Conservation (phyloP, 169 alveolate species). For the Plasmodium relictum region DNA sequence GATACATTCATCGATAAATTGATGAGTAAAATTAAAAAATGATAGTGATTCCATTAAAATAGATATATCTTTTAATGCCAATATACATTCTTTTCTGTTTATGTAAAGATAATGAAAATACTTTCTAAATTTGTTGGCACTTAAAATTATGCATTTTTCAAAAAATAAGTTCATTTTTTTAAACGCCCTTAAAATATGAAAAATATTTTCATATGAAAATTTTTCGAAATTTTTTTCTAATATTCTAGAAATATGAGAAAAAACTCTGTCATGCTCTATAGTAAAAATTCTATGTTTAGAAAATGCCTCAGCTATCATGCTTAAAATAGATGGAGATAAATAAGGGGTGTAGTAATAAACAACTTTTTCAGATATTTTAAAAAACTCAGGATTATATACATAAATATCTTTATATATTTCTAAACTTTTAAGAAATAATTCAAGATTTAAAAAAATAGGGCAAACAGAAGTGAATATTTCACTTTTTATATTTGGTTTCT, state of each 20-base stretch:
- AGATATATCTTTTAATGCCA: slow-evolving; percentile 79
- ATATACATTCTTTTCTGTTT: slow-evolving; percentile 26
- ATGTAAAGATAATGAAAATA: slow-evolving; percentile 46
- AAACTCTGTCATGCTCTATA: slow-evolving; percentile 66
- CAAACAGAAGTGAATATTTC: slow-evolving; percentile 1
- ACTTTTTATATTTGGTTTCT: neutral
- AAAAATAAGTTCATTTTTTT: slow-evolving; percentile 73
- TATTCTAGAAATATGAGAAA: slow-evolving; percentile 63
- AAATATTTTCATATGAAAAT: slow-evolving; percentile 58
- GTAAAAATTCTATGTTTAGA: slow-evolving; percentile 59
- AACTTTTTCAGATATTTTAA: slow-evolving; percentile 53
- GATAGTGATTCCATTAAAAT: slow-evolving; percentile 73
- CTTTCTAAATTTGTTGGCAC: slow-evolving; percentile 32
- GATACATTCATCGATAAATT: slow-evolving; percentile 57
- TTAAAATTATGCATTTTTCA: slow-evolving; percentile 45
- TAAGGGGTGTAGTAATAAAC: slow-evolving; percentile 74
- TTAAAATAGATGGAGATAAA: slow-evolving; percentile 36
- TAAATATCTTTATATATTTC: slow-evolving; percentile 68
- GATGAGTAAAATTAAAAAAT: slow-evolving; percentile 60
- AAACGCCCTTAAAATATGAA: slow-evolving; percentile 36
- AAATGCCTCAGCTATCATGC: slow-evolving; percentile 72
- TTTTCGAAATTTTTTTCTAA: slow-evolving; percentile 67
- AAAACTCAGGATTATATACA: slow-evolving; percentile 52
- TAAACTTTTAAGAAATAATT: slow-evolving; percentile 52
- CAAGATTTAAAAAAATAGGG: slow-evolving; percentile 61